Conservation (phyloP, 768 basidiomycete genomes). For the Suillus fuscotomentosus region DNA sequence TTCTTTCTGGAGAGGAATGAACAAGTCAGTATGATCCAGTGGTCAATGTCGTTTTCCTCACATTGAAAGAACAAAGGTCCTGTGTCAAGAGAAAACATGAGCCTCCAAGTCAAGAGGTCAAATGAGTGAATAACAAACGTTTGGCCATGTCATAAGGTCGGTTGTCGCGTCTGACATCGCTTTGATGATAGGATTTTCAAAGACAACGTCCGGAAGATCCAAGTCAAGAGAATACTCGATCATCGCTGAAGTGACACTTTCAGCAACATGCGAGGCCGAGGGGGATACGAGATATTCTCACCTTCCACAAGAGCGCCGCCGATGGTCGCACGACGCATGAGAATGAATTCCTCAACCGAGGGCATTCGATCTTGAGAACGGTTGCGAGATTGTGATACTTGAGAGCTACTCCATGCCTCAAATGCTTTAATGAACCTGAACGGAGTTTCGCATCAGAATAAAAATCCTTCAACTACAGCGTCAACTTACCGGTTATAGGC, state of each 20-base stretch:
- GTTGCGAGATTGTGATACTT: conserved; percentile 34
- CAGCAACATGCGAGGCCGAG: conserved; percentile 1
- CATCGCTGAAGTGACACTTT: conserved; percentile 24
- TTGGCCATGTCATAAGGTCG: conserved; percentile 43
- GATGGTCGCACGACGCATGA: conserved; percentile 36
- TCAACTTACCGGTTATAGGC: conserved; percentile 31
- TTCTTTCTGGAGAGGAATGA: conserved; percentile 30
- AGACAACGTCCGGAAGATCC: conserved; percentile 35
- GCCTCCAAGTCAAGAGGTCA: conserved; percentile 1
- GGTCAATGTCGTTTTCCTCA: conserved; percentile 19
- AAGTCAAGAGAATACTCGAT: conserved; percentile 37
- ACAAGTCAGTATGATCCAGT: conserved; percentile 6
- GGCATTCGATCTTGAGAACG: conserved; percentile 36
- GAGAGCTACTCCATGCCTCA: conserved; percentile 34
- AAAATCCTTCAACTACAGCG: not conserved
- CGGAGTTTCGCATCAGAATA: conserved; percentile 1
- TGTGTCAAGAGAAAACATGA: conserved; percentile 17
- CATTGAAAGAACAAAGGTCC: conserved; percentile 30
- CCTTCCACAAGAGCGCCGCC: conserved; percentile 39
- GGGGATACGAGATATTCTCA: conserved; percentile 9
- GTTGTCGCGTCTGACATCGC: conserved; percentile 40
- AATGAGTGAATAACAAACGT: conserved; percentile 23
- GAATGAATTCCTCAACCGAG: conserved; percentile 37
- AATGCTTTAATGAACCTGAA: conserved; percentile 35
- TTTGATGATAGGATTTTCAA: conserved; percentile 31